phyloP scores from a whole-genome alignment of 2,329 filamentous ascomycete genomes.

The Amesomyces nigricolor region DNA sequence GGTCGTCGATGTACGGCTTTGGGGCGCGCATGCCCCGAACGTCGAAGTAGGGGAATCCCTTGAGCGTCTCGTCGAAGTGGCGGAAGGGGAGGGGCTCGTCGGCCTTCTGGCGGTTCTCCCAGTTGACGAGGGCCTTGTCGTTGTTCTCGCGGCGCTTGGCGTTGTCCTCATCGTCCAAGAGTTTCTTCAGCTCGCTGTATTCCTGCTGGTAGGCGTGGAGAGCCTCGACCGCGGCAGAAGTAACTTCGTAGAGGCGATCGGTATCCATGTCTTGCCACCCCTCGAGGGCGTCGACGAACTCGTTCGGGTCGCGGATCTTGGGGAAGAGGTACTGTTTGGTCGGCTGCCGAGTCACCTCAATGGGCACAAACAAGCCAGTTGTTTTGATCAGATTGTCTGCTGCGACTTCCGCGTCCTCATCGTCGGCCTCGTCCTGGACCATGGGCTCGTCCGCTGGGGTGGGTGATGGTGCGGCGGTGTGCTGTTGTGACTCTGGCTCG shows the following conservation, averaged over 20 bases:
- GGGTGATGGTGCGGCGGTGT: constrained; percentile 24
- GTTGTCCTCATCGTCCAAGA: constrained; percentile 55
- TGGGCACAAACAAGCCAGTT: constrained; percentile 15
- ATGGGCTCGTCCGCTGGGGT: constrained; percentile 18
- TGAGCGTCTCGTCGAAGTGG: constrained; percentile 39
- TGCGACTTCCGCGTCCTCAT: constrained; percentile 20
- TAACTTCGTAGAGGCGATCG: constrained; percentile 40
- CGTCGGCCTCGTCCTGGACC: constrained; percentile 18
- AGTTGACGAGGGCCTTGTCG: constrained; percentile 35
- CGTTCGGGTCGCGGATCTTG: constrained; percentile 46
- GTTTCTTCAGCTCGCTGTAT: constrained; percentile 44
- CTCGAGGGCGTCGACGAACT: constrained; percentile 44
- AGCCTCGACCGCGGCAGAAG: constrained; percentile 42
- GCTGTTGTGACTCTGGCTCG: constrained; percentile 22
- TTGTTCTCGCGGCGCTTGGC: constrained; percentile 45
- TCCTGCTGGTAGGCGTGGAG: constrained; percentile 51
- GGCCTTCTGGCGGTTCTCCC: constrained; percentile 30
- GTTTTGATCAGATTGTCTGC: constrained; percentile 15
- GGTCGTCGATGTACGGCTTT: constrained; percentile 38
- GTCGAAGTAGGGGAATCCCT: constrained; percentile 40
- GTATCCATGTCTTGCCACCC: constrained; percentile 45
- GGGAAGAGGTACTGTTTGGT: constrained; percentile 41
- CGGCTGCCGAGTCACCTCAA: constrained; percentile 25
- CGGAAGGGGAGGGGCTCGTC: constrained; percentile 25
- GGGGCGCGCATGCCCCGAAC: constrained; percentile 49